Evolutionary conservation across 306 rosid species (phyloP).

Genomic region (Senna siamea): DNA sequence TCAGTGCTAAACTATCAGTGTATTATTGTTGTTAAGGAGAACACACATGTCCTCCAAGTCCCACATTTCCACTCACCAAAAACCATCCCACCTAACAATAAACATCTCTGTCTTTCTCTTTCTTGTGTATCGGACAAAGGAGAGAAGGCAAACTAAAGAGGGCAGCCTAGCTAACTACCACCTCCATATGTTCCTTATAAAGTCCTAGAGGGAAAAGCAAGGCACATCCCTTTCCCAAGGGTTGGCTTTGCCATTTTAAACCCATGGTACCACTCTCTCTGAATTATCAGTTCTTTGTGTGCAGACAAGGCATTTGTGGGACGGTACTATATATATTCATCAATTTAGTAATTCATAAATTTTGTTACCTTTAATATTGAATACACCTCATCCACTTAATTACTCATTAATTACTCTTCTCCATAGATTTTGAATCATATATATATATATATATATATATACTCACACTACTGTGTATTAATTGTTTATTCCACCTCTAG

Average conservation of each 20-base stretch:
- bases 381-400: too few species aligned
- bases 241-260: conserved; percentile 49
- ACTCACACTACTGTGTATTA: not conserved
- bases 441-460: not conserved
- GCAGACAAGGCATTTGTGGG: conserved; percentile 29
- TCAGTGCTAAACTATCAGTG: conserved; percentile 39
- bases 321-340: conserved; percentile 27
- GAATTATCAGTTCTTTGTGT: conserved; percentile 37
- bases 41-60: conserved; percentile 28
- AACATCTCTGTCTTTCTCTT: conserved; percentile 29
- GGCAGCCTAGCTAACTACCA: conserved; percentile 54
- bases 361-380: conserved; percentile 32
- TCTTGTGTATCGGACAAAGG: conserved; percentile 24
- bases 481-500: conserved; percentile 10
- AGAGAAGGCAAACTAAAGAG: conserved; percentile 40
- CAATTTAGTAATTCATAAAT: conserved; percentile 39
- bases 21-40: conserved; percentile 33
- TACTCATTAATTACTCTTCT: conserved; percentile 30
- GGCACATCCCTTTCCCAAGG: conserved; percentile 51
- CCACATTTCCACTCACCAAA: conserved; percentile 34
- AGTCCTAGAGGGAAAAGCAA: conserved; percentile 37
- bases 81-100: conserved; percentile 43
- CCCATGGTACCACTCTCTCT: conserved; percentile 37
- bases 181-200: conserved; percentile 53
- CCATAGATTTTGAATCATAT: conserved; percentile 25